phyloP scores from a whole-genome alignment of 768 basidiomycete species.

The Tylopilus sp. region DNA sequence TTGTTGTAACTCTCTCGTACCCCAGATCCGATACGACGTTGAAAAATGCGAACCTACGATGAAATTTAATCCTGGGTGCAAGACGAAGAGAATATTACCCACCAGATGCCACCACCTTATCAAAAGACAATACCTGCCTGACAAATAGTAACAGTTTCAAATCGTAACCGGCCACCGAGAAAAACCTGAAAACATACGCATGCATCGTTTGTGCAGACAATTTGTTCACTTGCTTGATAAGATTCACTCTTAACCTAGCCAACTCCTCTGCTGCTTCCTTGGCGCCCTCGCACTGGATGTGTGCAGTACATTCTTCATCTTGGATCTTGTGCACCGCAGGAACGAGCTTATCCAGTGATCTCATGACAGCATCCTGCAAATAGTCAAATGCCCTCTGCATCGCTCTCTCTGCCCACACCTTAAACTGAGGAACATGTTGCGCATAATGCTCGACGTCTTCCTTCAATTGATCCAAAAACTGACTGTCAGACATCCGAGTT shows the following conservation, averaged over 20 bases:
- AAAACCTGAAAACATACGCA: background rate
- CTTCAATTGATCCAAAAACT: constrained; percentile 12
- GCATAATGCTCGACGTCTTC: background rate
- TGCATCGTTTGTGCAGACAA: background rate
- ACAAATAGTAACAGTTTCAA: background rate
- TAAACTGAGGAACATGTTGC: background rate
- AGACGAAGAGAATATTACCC: background rate
- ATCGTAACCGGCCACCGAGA: background rate
- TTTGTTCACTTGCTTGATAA: background rate
- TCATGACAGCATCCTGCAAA: background rate
- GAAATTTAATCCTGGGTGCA: background rate
- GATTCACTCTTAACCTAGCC: background rate
- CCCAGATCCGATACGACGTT: constrained; percentile 1
- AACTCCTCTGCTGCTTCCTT: background rate
- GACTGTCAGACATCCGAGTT: constrained; percentile 7
- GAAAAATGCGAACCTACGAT: background rate
- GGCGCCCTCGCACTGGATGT: background rate
- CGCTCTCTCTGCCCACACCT: background rate
- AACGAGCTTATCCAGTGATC: background rate
- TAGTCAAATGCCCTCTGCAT: background rate
- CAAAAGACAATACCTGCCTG: constrained; percentile 14
- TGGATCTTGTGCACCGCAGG: background rate
- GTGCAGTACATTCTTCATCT: background rate
- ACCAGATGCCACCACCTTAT: background rate
- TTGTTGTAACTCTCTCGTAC: constrained; percentile 8